Conservation (phyloP, 2,329 filamentous ascomycete species). For the Colletotrichum chrysophilum region DNA sequence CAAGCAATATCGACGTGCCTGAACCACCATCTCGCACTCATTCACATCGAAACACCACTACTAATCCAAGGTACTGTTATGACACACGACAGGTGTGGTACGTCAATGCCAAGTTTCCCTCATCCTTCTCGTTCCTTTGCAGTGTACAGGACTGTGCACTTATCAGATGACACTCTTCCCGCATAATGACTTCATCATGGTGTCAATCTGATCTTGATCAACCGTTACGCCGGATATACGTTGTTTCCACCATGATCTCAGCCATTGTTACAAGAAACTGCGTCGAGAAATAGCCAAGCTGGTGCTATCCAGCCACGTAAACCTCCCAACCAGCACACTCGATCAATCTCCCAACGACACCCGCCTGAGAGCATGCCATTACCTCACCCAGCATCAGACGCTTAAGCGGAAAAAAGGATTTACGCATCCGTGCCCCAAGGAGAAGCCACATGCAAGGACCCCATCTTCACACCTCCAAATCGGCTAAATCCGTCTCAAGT, state of each 20-base stretch:
- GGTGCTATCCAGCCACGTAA: neutral
- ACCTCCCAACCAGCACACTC: neutral
- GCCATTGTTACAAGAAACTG: neutral
- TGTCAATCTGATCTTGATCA: neutral
- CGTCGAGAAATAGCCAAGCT: neutral
- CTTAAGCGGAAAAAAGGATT: neutral
- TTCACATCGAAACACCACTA: neutral
- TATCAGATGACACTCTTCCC: neutral
- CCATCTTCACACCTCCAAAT: neutral
- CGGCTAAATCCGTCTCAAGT: neutral
- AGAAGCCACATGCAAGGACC: neutral
- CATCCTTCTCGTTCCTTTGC: neutral
- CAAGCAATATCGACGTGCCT: neutral
- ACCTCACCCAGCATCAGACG: neutral
- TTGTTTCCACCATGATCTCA: neutral
- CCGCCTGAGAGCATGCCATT: neutral
- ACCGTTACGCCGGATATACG: neutral
- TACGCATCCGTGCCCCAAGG: neutral
- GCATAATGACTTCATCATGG: neutral
- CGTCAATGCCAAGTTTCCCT: neutral
- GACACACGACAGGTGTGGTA: neutral
- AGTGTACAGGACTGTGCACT: neutral
- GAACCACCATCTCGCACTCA: neutral
- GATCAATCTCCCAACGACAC: neutral
- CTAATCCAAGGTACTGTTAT: neutral